These are phyloP conservation scores for Picea abies DNA, from an alignment of 83 land plant species.

Conservation along the genomic window DNA sequence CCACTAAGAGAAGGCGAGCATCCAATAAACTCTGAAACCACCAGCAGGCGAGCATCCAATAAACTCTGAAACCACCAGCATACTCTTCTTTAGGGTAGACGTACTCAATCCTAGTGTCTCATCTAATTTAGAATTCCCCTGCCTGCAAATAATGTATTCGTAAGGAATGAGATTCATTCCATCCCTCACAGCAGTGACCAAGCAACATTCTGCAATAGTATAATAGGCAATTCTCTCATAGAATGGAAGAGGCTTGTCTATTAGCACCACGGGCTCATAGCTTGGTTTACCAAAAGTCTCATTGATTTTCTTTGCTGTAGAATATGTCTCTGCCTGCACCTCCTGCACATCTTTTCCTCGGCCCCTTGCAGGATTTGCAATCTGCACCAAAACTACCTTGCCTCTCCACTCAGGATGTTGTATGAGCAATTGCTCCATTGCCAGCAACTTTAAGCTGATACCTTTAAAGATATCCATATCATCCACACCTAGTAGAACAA, in stretches of 20 bases:
- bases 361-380: conserved; percentile 72
- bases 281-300: conserved; percentile 42
- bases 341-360: conserved; percentile 70
- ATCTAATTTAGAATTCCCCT: conserved; percentile 41
- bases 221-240: conserved; percentile 66
- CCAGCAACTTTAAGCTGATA: conserved; percentile 63
- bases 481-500: conserved; percentile 60
- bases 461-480: conserved; percentile 86
- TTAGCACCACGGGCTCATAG: conserved; percentile 63
- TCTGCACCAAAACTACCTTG: conserved; percentile 66
- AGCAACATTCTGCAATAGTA: conserved; percentile 63
- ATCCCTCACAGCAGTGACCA: conserved; percentile 80
- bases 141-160: conserved; percentile 69
- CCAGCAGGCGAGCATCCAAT: conserved; percentile 79
- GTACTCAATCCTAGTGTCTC: conserved; percentile 23
- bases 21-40: conserved; percentile 77
- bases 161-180: conserved; percentile 84
- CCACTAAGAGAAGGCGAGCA: conserved; percentile 83
- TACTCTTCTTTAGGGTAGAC: conserved; percentile 39
- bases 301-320: conserved; percentile 48
- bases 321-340: conserved; percentile 45
- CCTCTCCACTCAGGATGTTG: conserved; percentile 51
- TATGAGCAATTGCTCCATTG: conserved; percentile 55
- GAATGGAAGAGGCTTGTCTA: conserved; percentile 51
- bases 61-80: conserved; percentile 77